phyloP scores from a whole-genome alignment of 805 yeast species.

The Wickerhamiella shivajii region DNA sequence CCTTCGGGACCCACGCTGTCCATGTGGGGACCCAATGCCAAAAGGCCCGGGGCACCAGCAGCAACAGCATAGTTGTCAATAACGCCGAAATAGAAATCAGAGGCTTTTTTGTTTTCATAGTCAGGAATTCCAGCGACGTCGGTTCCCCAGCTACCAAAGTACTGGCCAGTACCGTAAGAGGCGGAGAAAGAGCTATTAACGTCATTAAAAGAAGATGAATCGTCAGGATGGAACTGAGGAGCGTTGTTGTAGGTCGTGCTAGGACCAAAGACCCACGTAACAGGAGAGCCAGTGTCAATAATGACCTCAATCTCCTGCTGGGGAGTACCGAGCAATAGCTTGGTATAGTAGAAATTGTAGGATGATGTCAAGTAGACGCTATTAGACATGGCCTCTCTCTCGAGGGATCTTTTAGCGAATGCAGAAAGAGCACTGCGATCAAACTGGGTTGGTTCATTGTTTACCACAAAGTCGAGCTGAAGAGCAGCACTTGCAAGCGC shows the following conservation, averaged over 20 bases:
- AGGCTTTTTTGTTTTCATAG: conserved; percentile 11
- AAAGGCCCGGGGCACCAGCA: conserved; percentile 19
- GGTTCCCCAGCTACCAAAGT: conserved; percentile 22
- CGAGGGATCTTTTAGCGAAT: too few relatives aligned
- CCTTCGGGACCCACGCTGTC: conserved; percentile 16
- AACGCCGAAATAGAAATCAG: conserved; percentile 21
- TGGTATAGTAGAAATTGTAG: conserved; percentile 26
- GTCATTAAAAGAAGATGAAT: conserved; percentile 22
- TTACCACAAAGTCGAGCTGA: conserved; percentile 5
- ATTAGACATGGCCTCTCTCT: too few relatives aligned
- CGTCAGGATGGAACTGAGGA: conserved; percentile 18
- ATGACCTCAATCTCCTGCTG: conserved; percentile 29
- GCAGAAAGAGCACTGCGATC: too few relatives aligned
- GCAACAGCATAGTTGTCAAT: conserved; percentile 16
- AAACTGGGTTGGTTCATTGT: conserved; percentile 3
- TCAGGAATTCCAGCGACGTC: conserved; percentile 19
- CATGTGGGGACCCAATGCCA: conserved; percentile 20
- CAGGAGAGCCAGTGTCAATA: conserved; percentile 38
- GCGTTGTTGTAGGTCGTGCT: conserved; percentile 20
- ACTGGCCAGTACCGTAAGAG: conserved; percentile 26
- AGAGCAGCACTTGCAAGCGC: conserved; percentile 5
- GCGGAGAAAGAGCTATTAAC: conserved; percentile 28
- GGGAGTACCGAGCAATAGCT: conserved; percentile 30
- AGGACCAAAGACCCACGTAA: conserved; percentile 33
- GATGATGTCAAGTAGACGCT: conserved; percentile 17